phyloP scores from a whole-genome alignment of 768 basidiomycete genomes.

The Russula sp. region DNA sequence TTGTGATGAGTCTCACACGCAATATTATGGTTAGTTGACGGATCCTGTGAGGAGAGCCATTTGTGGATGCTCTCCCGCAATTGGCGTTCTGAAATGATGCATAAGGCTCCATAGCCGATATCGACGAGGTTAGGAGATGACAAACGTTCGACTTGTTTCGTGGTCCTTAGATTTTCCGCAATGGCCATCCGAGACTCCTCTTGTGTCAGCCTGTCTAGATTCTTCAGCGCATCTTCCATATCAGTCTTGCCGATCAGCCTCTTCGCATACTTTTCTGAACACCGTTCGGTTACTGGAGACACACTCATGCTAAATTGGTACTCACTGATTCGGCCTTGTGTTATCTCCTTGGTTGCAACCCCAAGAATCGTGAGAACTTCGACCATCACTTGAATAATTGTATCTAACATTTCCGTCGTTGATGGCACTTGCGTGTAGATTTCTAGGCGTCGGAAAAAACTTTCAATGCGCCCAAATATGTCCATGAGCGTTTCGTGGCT shows the following conservation, averaged over 20 bases:
- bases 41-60: conserved; percentile 4
- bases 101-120: background rate
- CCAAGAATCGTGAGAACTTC: background rate
- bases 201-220: too few species aligned
- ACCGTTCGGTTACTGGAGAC: background rate
- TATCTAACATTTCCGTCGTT: background rate
- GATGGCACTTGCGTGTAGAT: background rate
- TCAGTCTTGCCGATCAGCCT: background rate
- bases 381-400: too few species aligned
- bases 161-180: too few species aligned
- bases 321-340: background rate
- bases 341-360: background rate
- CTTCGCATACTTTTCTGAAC: background rate
- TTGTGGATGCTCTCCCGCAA: background rate
- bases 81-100: background rate
- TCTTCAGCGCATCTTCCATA: conserved; percentile 1
- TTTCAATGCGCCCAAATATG: background rate
- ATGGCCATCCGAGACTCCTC: too few species aligned
- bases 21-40: background rate
- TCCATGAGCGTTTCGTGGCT: background rate
- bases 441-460: background rate
- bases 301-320: conserved; percentile 21
- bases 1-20: background rate
- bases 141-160: background rate
- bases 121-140: background rate